Base-by-base conservation (phyloP, 306 rosid species). In the Abrus precatorius region DNA sequence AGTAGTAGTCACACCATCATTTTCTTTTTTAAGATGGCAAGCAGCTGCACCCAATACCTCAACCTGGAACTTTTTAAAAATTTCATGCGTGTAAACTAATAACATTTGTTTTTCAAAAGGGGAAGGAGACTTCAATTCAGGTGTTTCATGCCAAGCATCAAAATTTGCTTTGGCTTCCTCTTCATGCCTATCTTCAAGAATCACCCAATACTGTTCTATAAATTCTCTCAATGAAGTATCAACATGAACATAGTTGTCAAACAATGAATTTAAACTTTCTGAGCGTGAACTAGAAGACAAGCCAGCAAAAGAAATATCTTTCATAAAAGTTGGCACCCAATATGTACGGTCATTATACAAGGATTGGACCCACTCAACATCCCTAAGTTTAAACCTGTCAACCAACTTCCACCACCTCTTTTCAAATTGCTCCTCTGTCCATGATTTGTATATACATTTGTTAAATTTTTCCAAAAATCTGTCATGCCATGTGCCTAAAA, bases 91-190 rank as follows among this genome's bases (percentile, higher is more conserved):
- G 70, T 88, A 88, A 53, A 88, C 82, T 34, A 57, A 71, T 59
- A 83, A 56, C 84, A 88, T 59, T 69, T 88, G 92, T 57, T 88
- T 88, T 71, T 88, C 92, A 68, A 88, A 88, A 27, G 92, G 92
- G 54, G 92, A 88, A 76, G 92, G 92, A 53, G 92, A 88, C 71
- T 82, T 88, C 84, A 88, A 77, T 54, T 88, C 92, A 14, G 92
- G 88, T 28, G 92, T 86, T 82, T 88, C 92, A 84, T 88, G 92
- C 90, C 92, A 88, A 6, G 92, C 88, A 86, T 88, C 92, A 84
- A 88, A 88, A 79, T 82, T 86, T 88, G 88, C 92, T 76, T 84
- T 88, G 52, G 92, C 92, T 86, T 88, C 92, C 82, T 88, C 90
- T 84, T 88, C 90, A 56, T 86, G 62, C 75, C 92, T 88, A 61